Percentiles rank a stretch among this genome's conserved stretches.
These are phyloP conservation scores for Trichaptum fuscoviolaceum DNA, from an alignment of 768 basidiomycete species.

Conservation along the genomic window DNA sequence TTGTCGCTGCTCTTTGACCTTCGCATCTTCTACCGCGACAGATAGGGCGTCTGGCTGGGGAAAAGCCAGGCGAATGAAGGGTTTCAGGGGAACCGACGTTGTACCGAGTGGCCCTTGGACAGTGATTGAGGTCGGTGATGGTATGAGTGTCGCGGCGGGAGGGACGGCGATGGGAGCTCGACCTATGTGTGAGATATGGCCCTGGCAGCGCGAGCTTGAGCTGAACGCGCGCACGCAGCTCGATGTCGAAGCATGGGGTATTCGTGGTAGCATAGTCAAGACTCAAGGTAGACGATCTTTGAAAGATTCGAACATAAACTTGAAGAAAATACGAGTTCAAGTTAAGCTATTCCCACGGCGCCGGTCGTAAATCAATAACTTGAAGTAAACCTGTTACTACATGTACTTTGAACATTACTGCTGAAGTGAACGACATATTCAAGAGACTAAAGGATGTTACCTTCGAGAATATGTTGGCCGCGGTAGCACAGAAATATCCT, in stretches of 20 bases:
- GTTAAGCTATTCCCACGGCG: too few species aligned
- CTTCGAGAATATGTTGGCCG: too few species aligned
- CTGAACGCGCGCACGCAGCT: slow-evolving; percentile 37
- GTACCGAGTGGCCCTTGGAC: slow-evolving; percentile 58
- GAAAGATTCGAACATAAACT: too few species aligned
- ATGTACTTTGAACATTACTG: too few species aligned
- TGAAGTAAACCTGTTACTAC: too few species aligned
- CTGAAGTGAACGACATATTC: too few species aligned
- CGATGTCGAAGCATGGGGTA: slow-evolving; percentile 3
- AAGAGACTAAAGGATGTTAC: too few species aligned
- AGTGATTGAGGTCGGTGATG: slow-evolving; percentile 31
- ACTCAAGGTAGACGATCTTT: not conserved
- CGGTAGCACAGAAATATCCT: too few species aligned
- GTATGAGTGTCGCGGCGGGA: slow-evolving; percentile 37
- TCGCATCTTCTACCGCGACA: slow-evolving; percentile 50
- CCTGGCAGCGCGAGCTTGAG: slow-evolving; percentile 33
- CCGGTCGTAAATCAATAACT: too few species aligned
- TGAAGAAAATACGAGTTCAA: too few species aligned
- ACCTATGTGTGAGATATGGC: slow-evolving; percentile 41
- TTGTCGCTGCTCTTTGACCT: slow-evolving; percentile 70
- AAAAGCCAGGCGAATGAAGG: slow-evolving; percentile 38
- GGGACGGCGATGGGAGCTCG: slow-evolving; percentile 48
- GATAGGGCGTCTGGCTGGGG: slow-evolving; percentile 28
- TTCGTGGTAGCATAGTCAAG: slow-evolving; percentile 6
- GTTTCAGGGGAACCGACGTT: slow-evolving; percentile 40